These are phyloP conservation scores for Colletotrichum horii DNA, from an alignment of 2,329 filamentous ascomycete genomes.

Conservation along the genomic window DNA sequence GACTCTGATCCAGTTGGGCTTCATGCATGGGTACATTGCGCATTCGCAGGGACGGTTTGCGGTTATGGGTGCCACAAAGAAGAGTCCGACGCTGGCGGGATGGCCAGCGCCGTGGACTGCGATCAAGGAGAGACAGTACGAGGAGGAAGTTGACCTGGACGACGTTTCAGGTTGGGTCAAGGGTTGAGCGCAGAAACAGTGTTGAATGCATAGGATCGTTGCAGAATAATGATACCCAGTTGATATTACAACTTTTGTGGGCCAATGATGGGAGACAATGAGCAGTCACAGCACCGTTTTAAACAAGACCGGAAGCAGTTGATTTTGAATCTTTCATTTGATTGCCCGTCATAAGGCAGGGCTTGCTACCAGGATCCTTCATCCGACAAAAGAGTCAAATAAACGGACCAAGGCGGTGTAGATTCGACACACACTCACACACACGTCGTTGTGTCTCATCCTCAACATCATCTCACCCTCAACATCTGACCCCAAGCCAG, in stretches of 20 bases:
- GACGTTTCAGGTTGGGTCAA: conserved; percentile 80
- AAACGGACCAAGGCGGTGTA: neutral
- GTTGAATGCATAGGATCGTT: neutral
- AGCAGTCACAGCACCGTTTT: neutral
- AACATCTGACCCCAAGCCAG: neutral
- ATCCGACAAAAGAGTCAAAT: neutral
- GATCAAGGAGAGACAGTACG: conserved; percentile 64
- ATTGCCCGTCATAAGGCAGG: neutral
- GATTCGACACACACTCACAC: neutral
- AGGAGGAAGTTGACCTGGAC: conserved; percentile 64
- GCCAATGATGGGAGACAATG: neutral
- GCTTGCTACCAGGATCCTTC: neutral
- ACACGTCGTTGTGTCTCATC: neutral
- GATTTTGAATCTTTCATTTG: neutral
- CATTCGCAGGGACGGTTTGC: conserved; percentile 80
- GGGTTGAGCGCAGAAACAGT: conserved; percentile 26
- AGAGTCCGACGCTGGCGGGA: conserved; percentile 69
- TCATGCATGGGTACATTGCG: conserved; percentile 84
- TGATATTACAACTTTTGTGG: neutral
- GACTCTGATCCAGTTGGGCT: conserved; percentile 77
- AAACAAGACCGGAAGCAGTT: neutral
- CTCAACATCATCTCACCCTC: neutral
- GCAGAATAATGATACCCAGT: conserved; percentile 16
- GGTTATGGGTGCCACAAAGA: conserved; percentile 74
- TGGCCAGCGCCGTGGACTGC: conserved; percentile 79